phyloP scores from a whole-genome alignment of 768 basidiomycete species.

The Auriscalpium orientale region DNA sequence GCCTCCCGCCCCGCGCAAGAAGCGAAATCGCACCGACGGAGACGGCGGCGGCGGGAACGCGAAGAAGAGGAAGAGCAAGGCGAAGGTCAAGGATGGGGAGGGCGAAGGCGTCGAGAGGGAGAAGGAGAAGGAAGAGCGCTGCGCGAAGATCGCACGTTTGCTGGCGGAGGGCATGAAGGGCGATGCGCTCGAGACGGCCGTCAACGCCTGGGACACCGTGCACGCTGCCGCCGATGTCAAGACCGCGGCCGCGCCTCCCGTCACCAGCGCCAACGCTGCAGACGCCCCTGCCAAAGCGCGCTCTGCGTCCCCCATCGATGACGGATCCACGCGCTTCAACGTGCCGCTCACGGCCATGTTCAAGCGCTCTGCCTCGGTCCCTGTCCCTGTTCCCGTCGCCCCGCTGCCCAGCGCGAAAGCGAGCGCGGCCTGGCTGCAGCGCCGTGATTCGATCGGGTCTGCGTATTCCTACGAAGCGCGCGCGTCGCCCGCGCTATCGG shows the following conservation, averaged over 20 bases:
- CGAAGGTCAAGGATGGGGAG: slow-evolving; percentile 30
- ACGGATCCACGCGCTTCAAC: slow-evolving; percentile 24
- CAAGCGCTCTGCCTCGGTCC: slow-evolving; percentile 51
- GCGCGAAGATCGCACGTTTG: slow-evolving; percentile 60
- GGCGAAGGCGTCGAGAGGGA: too few species aligned
- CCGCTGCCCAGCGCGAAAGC: background rate
- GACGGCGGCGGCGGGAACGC: slow-evolving; percentile 4
- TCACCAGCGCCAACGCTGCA: background rate
- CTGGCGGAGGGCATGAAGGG: slow-evolving; percentile 64
- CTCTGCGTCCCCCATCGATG: slow-evolving; percentile 13
- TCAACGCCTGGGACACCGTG: slow-evolving; percentile 50
- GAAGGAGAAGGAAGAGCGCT: slow-evolving; percentile 44
- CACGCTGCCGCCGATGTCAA: slow-evolving; percentile 6
- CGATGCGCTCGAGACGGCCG: slow-evolving; percentile 48
- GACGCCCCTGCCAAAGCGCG: slow-evolving; percentile 3
- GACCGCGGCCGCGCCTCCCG: slow-evolving; percentile 18
- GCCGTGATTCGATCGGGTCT: background rate
- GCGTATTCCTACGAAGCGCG: background rate
- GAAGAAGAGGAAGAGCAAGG: slow-evolving; percentile 9
- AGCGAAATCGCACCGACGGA: slow-evolving; percentile 26
- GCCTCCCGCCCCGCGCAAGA: slow-evolving; percentile 26
- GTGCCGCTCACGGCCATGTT: slow-evolving; percentile 58
- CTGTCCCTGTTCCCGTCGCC: background rate
- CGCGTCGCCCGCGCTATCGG: background rate
- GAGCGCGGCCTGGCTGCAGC: background rate